phyloP scores from a whole-genome alignment of 108 stramenopile genomes.

The Aurantiochytrium sp. region DNA sequence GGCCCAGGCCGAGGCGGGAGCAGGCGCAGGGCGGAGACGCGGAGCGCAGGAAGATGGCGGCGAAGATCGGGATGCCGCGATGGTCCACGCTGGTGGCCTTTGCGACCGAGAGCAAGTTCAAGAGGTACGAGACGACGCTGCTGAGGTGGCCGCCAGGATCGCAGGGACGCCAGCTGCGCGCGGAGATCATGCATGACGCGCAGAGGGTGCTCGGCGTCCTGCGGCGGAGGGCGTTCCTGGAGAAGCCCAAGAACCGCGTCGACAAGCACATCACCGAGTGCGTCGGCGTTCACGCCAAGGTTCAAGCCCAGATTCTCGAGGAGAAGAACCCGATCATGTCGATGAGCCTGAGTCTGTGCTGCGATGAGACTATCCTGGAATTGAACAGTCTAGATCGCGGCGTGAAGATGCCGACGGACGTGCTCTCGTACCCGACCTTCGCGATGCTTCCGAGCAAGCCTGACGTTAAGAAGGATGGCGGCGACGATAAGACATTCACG shows the following conservation, averaged over 20 bases:
- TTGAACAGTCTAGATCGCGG: neutral
- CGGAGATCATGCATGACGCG: no score
- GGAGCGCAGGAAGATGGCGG: no score
- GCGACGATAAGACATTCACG: neutral
- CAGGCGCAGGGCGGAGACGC: no score
- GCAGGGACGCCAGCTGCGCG: no score
- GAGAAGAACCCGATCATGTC: neutral
- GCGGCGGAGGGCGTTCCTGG: neutral
- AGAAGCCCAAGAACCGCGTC: neutral
- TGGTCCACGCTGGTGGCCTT: no score
- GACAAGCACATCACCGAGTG: neutral
- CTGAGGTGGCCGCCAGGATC: no score
- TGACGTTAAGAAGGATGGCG: neutral
- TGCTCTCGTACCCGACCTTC: constrained; percentile 5
- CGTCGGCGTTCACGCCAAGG: neutral
- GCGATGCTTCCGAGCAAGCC: neutral
- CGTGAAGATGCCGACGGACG: neutral
- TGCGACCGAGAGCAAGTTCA: no score
- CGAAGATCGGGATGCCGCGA: no score
- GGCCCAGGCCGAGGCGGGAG: no score
- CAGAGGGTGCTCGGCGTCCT: no score
- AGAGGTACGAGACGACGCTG: no score
- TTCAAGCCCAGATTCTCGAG: neutral
- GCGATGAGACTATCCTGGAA: neutral
- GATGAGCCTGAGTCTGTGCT: neutral